phyloP scores from a whole-genome alignment of 345 rosid species.

The Adansonia digitata region DNA sequence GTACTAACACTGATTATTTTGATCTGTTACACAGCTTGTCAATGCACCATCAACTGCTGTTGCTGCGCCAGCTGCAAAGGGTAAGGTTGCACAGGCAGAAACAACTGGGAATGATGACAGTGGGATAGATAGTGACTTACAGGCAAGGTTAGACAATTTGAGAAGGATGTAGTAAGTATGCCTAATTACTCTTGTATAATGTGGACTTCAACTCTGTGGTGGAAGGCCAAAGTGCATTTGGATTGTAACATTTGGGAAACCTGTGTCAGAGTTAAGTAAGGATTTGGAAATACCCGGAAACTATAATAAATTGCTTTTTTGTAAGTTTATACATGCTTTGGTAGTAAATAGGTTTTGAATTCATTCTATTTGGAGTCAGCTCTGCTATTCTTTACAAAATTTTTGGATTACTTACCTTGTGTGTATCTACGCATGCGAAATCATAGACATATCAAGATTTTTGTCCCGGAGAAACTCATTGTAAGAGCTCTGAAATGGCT shows the following conservation, averaged over 20 bases:
- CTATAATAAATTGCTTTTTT: slow-evolving; percentile 11
- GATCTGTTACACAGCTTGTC: slow-evolving; percentile 42
- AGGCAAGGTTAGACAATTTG: slow-evolving; percentile 69
- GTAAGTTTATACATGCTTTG: slow-evolving; percentile 4
- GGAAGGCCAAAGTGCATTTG: slow-evolving; percentile 6
- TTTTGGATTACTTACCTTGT: too few relatives aligned
- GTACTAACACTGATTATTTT: neutral
- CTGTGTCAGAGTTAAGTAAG: slow-evolving; percentile 3
- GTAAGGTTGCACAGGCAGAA: slow-evolving; percentile 63
- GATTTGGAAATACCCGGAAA: neutral
- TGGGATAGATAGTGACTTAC: slow-evolving; percentile 64
- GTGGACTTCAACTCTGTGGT: neutral
- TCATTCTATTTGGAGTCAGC: neutral
- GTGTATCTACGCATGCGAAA: too few relatives aligned
- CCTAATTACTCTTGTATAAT: slow-evolving; percentile 19
- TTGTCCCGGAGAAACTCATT: neutral
- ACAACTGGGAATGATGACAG: slow-evolving; percentile 41
- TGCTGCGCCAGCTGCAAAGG: slow-evolving; percentile 52
- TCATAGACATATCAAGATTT: neutral
- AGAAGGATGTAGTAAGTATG: slow-evolving; percentile 49
- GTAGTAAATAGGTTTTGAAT: neutral
- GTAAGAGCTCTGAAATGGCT: neutral
- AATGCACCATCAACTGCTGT: slow-evolving; percentile 35
- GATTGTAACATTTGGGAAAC: slow-evolving; percentile 19
- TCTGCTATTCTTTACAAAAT: neutral